Evolutionary conservation across 345 rosid species (phyloP), one percentile per base, ranked within the genome.

Genomic region (Salix dunnii): DNA sequence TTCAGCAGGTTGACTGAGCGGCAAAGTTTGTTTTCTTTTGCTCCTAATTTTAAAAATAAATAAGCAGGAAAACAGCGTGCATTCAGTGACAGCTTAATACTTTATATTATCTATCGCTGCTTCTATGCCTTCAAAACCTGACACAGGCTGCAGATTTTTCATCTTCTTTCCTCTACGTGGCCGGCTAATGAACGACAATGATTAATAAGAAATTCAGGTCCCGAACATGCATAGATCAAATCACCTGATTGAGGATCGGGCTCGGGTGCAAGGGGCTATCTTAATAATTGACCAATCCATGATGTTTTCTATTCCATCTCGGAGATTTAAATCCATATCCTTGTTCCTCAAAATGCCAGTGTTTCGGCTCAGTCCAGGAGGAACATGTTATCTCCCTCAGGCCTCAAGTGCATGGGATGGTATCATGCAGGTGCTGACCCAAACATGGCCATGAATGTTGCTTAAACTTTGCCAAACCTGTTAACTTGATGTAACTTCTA

Each of bases 1-100:
- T 79, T 53, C 72, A 74, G 78, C 62, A 48, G 68, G 82, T 65
- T 76, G 49, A 69, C 58, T 51, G 68, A 73, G 75, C 73, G 76
- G 80, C 82, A 36, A 73, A 30, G 49, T 55, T 63, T 79, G 82
- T 76, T 55, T 73, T 71, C 67, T 61, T 71, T 43, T 9, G 70
- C 65, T 48, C 63, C 49, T 66, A 46, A 63, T 67, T 7, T 30
- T 40, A 51, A 60, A 64, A 66, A 72, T 51, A 27, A 75, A 7
- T 42, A 80, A 68, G 20, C 11, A 55, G 7, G 31, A 30, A 30
- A 30, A 30, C 31, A 35, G 7, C 42, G 7, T 38, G 11, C 42
- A 38, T 38, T 38, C 2, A 38, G 42, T 38, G 8, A 8, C 25
- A 17, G 8, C n/a, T 42, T 42, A 3, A 42, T 42, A 11, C 48